Percentiles rank a stretch among this genome's conserved stretches.
phyloP scores from a whole-genome alignment of 805 yeast species.

The Cyberlindnera meyerae region DNA sequence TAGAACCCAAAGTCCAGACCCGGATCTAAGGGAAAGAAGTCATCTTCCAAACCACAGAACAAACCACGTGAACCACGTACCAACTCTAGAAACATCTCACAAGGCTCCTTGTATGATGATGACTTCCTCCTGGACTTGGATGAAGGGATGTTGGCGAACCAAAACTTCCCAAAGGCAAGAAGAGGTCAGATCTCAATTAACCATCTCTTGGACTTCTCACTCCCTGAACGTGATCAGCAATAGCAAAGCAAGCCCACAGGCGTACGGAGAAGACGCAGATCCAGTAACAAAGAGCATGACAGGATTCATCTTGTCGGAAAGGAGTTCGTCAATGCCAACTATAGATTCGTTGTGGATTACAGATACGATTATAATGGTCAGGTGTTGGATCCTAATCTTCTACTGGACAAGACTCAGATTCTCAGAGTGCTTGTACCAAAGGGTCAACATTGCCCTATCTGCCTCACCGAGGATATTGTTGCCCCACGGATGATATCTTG shows the following conservation, averaged over 20 bases:
- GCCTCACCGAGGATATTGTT: slow-evolving; percentile 74
- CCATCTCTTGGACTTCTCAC: slow-evolving; percentile 58
- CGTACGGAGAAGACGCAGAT: slow-evolving; percentile 25
- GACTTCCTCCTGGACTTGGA: slow-evolving; percentile 30
- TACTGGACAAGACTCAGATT: slow-evolving; percentile 56
- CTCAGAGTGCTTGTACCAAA: slow-evolving; percentile 70
- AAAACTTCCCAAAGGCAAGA: slow-evolving; percentile 31
- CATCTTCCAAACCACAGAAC: too few species aligned
- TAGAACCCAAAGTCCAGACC: slow-evolving; percentile 7
- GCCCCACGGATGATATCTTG: slow-evolving; percentile 96
- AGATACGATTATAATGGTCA: slow-evolving; percentile 53
- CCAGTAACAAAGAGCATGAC: slow-evolving; percentile 25
- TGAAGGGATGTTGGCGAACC: slow-evolving; percentile 30
- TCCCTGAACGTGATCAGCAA: slow-evolving; percentile 35
- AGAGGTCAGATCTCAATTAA: slow-evolving; percentile 50
- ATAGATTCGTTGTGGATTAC: slow-evolving; percentile 74
- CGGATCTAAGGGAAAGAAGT: not conserved
- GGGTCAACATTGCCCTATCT: slow-evolving; percentile 85
- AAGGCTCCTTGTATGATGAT: slow-evolving; percentile 3
- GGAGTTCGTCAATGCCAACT: slow-evolving; percentile 75
- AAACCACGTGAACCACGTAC: slow-evolving; percentile 4
- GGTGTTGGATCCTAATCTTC: slow-evolving; percentile 68
- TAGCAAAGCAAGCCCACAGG: slow-evolving; percentile 1
- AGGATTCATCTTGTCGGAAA: slow-evolving; percentile 54
- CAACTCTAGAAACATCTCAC: not conserved